A percentile compares a stretch with the other conserved stretches of the same genome.
Conservation (phyloP, 495 filamentous ascomycete genomes). For the Talaromyces nanjingensis region DNA sequence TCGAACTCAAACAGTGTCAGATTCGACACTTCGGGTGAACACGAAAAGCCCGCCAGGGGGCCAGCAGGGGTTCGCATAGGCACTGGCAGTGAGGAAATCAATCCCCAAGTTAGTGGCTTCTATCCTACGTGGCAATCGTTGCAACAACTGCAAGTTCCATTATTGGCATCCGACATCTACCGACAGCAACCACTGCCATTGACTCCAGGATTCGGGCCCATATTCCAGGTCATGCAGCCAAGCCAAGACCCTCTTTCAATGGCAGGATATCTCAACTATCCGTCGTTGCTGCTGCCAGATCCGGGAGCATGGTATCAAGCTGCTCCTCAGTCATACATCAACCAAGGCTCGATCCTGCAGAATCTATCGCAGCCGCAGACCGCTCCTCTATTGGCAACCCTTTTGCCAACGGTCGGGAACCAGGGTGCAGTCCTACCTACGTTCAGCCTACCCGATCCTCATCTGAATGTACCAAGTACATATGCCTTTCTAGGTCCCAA, state of each 20-base stretch:
- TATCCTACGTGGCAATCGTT: slow-evolving; percentile 4
- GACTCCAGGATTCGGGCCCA: neutral
- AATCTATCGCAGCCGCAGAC: neutral
- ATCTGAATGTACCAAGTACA: neutral
- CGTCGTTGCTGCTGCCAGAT: neutral
- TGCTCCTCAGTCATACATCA: neutral
- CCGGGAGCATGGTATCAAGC: slow-evolving; percentile 3
- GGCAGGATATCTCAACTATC: neutral
- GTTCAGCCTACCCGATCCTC: neutral
- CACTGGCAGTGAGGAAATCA: neutral
- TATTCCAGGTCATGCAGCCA: slow-evolving; percentile 2
- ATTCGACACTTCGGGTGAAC: neutral
- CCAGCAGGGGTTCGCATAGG: neutral
- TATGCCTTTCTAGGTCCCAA: neutral
- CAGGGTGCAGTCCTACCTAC: neutral
- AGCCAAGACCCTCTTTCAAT: neutral
- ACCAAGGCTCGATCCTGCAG: neutral
- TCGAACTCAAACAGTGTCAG: slow-evolving; percentile 2
- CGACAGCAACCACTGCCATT: slow-evolving; percentile 1
- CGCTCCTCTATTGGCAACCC: neutral
- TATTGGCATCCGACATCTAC: neutral
- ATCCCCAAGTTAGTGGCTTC: neutral
- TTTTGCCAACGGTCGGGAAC: neutral
- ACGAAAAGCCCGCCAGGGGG: neutral
- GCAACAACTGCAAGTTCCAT: slow-evolving; percentile 7